Base-by-base conservation (phyloP, 768 basidiomycete species). In the Coprinellus micaceus region DNA sequence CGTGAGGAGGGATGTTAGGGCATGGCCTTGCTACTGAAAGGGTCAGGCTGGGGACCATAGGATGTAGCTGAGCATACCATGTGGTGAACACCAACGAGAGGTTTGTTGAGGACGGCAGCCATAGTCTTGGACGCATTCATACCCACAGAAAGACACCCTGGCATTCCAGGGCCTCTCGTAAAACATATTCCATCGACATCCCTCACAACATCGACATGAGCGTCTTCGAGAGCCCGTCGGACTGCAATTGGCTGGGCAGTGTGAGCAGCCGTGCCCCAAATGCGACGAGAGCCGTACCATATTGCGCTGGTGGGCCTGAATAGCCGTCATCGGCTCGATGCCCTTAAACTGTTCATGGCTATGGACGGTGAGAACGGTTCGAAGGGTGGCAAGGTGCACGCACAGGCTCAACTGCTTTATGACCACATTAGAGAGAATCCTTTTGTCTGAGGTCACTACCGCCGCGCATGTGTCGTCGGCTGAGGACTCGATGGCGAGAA, bases 381-480 rank as follows among this genome's bases (percentile, higher is more conserved):
- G 47, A 48, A 29, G 43, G 10, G 19, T 28, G 43, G 39, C 29
- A 11, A 29, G 19, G 33, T 13, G 33, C 33, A 61, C 82, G 41
- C 60, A 86, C 84, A 85, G 65, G 39, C 79, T 65, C 58, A 90
- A 80, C 66, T 98, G 95, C 66, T 89, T 91, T 37, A 91, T 73
- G 58, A 98, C 87, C 4, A 98, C 82, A 67, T 94, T 96, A 2
- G 92, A 86, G 52, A 90, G 82, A 39, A 98, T 77, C 65, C 76
- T 64, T 19, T 83, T 80, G 7, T 81, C 74, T 1, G 87, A 89
- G 19, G 82, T 81, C 33, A 99, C 88, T 49, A 98, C 77, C 0
- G 95, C 89, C 15, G 87, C 92, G 63, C 94, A 96, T 1, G 94
- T 91, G 66, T 98, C 97, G 69, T 99, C 96, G 13, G 94, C 93